Conservation (phyloP, 192 early-diverging fungal species). For the Coemansia reversa region DNA sequence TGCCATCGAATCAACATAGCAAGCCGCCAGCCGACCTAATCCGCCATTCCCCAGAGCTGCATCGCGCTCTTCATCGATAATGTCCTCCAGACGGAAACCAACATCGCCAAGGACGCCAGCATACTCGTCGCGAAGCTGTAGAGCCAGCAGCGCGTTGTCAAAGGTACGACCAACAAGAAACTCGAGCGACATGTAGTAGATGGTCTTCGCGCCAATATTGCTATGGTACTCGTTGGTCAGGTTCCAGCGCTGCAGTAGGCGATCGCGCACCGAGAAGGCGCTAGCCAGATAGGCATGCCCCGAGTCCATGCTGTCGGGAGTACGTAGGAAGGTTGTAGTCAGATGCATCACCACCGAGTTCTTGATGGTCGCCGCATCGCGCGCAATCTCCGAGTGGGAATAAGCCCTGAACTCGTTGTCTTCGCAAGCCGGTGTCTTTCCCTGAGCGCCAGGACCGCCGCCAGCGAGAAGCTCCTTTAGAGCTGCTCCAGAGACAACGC, state of each 20-base stretch:
- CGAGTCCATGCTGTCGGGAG: constrained; percentile 87
- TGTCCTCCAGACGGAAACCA: constrained; percentile 91
- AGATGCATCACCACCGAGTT: constrained; percentile 87
- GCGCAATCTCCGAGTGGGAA: constrained; percentile 50
- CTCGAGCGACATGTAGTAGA: constrained; percentile 98
- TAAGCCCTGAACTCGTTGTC: constrained; percentile 52
- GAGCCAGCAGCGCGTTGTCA: constrained; percentile 92
- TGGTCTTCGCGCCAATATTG: constrained; percentile 79
- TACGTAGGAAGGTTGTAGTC: constrained; percentile 86
- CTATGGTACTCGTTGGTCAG: constrained; percentile 82
- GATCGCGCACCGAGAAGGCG: constrained; percentile 90
- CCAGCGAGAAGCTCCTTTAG: constrained; percentile 54
- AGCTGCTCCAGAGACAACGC: constrained; percentile 52
- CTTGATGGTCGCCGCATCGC: constrained; percentile 72
- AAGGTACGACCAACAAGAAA: constrained; percentile 96
- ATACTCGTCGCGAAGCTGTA: constrained; percentile 80
- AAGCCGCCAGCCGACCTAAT: constrained; percentile 94
- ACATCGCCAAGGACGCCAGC: constrained; percentile 64
- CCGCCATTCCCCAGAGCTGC: constrained; percentile 98
- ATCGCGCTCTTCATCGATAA: constrained; percentile 91
- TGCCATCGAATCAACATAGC: constrained; percentile 96
- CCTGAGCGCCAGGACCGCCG: constrained; percentile 35
- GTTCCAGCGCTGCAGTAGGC: constrained; percentile 92
- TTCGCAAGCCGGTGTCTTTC: constrained; percentile 45
- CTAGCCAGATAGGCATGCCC: constrained; percentile 91